phyloP scores from a whole-genome alignment of 805 yeast species.

The Wickerhamomyces chambardii region DNA sequence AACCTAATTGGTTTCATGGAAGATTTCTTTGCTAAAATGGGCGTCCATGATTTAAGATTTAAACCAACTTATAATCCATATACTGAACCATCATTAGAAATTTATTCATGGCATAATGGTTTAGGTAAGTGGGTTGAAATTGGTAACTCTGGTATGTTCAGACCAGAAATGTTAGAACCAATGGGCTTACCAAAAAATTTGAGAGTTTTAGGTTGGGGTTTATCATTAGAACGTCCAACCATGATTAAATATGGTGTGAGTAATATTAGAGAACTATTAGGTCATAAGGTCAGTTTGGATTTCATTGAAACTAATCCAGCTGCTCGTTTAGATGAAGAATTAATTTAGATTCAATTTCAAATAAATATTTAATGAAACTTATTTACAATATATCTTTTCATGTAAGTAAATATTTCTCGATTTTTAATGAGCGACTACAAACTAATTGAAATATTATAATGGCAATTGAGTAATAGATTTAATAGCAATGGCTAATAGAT shows the following conservation, averaged over 20 bases:
- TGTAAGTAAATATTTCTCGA: too few species aligned
- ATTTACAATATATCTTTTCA: too few species aligned
- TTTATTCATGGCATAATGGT: constrained; percentile 93
- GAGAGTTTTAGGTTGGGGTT: constrained; percentile 96
- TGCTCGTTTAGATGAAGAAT: constrained; percentile 85
- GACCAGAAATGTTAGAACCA: constrained; percentile 98
- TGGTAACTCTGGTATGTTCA: constrained; percentile 99
- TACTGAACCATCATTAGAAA: constrained; percentile 98
- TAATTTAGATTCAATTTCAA: constrained; percentile 9
- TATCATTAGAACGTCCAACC: constrained; percentile 96
- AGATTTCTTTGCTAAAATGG: constrained; percentile 94
- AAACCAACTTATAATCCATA: constrained; percentile 99
- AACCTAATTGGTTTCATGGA: constrained; percentile 98
- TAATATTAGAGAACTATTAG: constrained; percentile 92
- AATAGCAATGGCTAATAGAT: too few species aligned
- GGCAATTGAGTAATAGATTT: too few species aligned
- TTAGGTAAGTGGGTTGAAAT: constrained; percentile 97
- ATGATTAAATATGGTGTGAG: constrained; percentile 97
- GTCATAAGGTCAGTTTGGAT: constrained; percentile 93
- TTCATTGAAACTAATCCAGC: constrained; percentile 96
- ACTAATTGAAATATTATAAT: too few species aligned
- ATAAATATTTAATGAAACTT: too few species aligned
- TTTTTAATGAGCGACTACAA: too few species aligned
- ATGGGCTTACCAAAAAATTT: constrained; percentile 96
- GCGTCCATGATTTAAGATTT: constrained; percentile 90